phyloP scores from a whole-genome alignment of 176 grass and related monocot species.

The Zoysia pacifica region DNA sequence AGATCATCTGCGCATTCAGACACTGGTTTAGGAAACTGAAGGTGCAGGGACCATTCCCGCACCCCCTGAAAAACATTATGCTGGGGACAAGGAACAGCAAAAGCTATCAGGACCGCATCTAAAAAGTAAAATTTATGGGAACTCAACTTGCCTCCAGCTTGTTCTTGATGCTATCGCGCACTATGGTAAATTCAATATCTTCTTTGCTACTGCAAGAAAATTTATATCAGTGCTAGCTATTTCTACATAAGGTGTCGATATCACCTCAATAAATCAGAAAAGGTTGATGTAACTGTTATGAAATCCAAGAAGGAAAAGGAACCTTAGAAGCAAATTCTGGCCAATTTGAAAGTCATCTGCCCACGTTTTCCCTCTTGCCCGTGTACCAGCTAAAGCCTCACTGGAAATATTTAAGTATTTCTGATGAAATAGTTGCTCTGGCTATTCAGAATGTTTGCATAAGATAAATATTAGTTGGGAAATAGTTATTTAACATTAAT shows the following conservation, averaged over 20 bases:
- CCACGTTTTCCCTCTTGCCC: conserved; percentile 75
- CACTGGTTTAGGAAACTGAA: conserved; percentile 22
- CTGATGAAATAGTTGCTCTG: conserved; percentile 99
- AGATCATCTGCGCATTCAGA: conserved; percentile 69
- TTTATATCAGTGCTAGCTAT: conserved; percentile 29
- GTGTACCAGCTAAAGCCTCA: conserved; percentile 94
- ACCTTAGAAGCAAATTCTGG: conserved; percentile 95
- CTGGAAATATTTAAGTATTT: conserved; percentile 91
- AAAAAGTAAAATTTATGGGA: conserved; percentile 4
- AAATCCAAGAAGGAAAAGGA: conserved; percentile 30
- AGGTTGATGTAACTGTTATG: neutral
- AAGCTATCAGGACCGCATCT: neutral
- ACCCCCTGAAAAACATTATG: neutral
- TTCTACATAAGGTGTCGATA: conserved; percentile 12
- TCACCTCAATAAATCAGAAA: neutral
- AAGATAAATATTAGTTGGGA: conserved; percentile 68
- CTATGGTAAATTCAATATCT: conserved; percentile 86
- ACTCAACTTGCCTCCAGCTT: conserved; percentile 78
- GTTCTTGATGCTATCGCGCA: conserved; percentile 85
- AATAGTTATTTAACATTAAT: neutral
- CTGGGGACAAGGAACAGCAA: neutral
- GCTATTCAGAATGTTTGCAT: conserved; percentile 91
- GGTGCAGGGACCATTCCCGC: neutral
- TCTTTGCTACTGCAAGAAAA: conserved; percentile 74
- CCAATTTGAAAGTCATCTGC: conserved; percentile 77